Base-by-base conservation (phyloP, 2,329 filamentous ascomycete species). In the Bipolaris oryzae region DNA sequence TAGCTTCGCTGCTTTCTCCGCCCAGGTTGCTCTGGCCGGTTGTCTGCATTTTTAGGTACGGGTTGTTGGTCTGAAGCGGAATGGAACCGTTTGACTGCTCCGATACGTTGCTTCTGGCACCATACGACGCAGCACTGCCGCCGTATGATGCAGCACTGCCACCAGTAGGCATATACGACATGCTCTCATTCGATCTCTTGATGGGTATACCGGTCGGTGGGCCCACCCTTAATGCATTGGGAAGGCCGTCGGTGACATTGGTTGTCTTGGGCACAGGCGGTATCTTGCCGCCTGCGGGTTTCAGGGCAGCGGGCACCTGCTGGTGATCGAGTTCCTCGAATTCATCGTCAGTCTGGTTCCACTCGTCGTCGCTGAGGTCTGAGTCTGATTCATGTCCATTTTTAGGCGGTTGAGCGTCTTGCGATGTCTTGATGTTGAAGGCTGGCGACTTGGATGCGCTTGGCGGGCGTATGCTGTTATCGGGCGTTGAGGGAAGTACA, bases 61-160 rank as follows among this genome's bases (percentile, higher is more conserved):
- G 79, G 53, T 80, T 80, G 58, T 80, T 78, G 3, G 77, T 79
- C 55, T 77, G 63, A 18, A 78, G 60, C 1, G 73, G 70, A 33
- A 71, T 53, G 2, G 73, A 73, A 18, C 63, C 62, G 20, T 59
- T 64, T 1, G 65, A 68, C 18, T 64, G 65, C 38, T 63, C 65
- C 0, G 74, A 75, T 42, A 67, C 62, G 18, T 64, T 73, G 63
- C 73, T 76, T 10, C 53, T 60, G 18, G 66, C 64, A 28, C 71
- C 67, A 33, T 64, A 72, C 1, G 72, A 74, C 16, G 66, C 63
- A 15, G 68, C 55, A 34, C 64, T 71, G 20, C 70, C 63, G 28
- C 71, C 67, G 34, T 64, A 72, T 2, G 72, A 74, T 21, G 66
- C 63, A 15, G 68, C 54, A 34, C 62, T 71, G 20, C 70, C 63